phyloP scores from a whole-genome alignment of 192 early-diverging fungal genomes.

The Mortierella claussenii region DNA sequence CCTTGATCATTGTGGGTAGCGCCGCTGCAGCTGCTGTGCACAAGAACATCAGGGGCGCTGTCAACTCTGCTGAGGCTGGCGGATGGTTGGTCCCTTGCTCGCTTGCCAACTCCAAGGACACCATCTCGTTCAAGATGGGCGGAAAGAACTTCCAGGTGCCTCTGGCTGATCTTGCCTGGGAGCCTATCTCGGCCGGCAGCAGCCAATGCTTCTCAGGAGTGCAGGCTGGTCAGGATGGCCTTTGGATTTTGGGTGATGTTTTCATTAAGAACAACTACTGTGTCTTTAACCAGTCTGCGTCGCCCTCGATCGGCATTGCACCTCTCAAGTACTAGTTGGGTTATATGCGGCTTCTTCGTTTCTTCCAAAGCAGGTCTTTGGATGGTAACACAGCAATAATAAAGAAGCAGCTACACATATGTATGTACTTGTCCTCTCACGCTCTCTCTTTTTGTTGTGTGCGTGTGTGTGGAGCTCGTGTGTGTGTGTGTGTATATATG shows the following conservation, averaged over 20 bases:
- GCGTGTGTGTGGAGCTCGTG: no score
- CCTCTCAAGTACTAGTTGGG: conserved; percentile 49
- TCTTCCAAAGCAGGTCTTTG: no score
- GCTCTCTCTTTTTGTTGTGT: no score
- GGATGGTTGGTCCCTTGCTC: conserved; percentile 18
- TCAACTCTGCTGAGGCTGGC: background rate
- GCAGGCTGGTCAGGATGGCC: conserved; percentile 25
- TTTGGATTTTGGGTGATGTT: conserved; percentile 68
- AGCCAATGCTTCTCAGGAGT: conserved; percentile 29
- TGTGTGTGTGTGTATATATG: no score
- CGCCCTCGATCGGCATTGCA: conserved; percentile 65
- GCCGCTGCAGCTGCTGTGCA: conserved; percentile 61
- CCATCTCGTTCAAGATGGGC: conserved; percentile 45
- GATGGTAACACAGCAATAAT: background rate
- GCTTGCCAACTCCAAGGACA: conserved; percentile 8
- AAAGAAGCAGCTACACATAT: background rate
- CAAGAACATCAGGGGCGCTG: conserved; percentile 9
- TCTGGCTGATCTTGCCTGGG: conserved; percentile 40
- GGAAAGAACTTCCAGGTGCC: conserved; percentile 51
- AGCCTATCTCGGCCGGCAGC: background rate
- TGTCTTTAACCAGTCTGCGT: conserved; percentile 63
- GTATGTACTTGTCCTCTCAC: background rate
- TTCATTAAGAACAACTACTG: conserved; percentile 74
- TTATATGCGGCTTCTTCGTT: background rate
- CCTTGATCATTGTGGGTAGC: conserved; percentile 62